Evolutionary conservation across 345 rosid genomes (phyloP).

Genomic region (Populus simonii): DNA sequence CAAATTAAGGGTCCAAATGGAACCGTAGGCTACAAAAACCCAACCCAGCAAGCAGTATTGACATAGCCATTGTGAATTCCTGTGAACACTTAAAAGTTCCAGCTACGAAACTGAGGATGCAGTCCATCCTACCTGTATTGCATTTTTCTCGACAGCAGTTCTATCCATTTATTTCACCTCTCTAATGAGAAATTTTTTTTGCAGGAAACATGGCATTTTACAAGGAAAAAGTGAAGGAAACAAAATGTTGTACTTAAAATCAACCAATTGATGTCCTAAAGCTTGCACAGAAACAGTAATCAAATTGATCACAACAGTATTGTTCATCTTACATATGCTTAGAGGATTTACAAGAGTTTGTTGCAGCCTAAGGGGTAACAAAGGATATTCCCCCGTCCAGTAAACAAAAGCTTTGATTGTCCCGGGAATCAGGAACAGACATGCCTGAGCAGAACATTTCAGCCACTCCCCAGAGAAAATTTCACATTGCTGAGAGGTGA

Average conservation of each 20-base stretch:
- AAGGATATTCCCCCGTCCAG: background rate
- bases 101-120: background rate
- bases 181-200: background rate
- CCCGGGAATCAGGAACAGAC: background rate
- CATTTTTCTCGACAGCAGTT: background rate
- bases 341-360: background rate
- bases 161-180: background rate
- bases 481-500: background rate
- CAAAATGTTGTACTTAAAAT: background rate
- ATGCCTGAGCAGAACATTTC: background rate
- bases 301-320: background rate
- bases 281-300: background rate
- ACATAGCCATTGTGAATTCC: background rate
- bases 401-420: background rate
- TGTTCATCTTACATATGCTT: background rate
- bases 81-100: background rate
- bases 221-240: background rate
- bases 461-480: background rate
- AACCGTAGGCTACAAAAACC: background rate
- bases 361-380: background rate
- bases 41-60: background rate
- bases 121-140: background rate
- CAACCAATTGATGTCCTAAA: background rate
- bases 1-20: background rate
- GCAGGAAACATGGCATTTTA: background rate